Evolutionary conservation across 2,329 filamentous ascomycete species (phyloP).

Genomic region (Monilinia aucupariae): DNA sequence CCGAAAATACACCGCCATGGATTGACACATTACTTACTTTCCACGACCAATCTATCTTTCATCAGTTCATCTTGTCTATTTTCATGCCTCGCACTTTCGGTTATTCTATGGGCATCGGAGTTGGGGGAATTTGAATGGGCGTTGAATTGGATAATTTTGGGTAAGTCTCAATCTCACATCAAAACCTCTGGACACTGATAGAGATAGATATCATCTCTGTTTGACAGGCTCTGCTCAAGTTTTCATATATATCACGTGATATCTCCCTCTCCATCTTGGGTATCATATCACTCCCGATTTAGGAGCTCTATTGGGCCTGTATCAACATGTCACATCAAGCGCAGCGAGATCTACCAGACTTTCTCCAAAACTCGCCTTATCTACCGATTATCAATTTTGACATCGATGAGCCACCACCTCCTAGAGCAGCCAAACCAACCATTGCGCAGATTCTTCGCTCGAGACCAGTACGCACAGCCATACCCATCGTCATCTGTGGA

Average conservation of each 20-base stretch:
- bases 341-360: conserved; percentile 23
- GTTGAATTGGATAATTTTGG: not conserved
- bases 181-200: not conserved
- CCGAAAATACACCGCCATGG: not conserved
- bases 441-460: conserved; percentile 37
- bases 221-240: not conserved
- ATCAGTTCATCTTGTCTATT: not conserved
- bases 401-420: conserved; percentile 7
- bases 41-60: no score
- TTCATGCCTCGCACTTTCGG: not conserved
- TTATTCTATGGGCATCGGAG: not conserved
- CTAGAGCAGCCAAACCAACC: conserved; percentile 29
- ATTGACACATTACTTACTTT: not conserved
- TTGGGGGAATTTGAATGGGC: not conserved
- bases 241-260: not conserved
- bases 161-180: not conserved
- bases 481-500: conserved; percentile 13
- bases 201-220: not conserved
- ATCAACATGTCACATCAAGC: not conserved
- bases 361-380: conserved; percentile 31
- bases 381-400: conserved; percentile 15
- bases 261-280: not conserved
- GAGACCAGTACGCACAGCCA: conserved; percentile 35
- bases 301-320: no score
- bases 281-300: not conserved